phyloP scores from a whole-genome alignment of 805 yeast genomes.

The Wickerhamiella allomyrinae region DNA sequence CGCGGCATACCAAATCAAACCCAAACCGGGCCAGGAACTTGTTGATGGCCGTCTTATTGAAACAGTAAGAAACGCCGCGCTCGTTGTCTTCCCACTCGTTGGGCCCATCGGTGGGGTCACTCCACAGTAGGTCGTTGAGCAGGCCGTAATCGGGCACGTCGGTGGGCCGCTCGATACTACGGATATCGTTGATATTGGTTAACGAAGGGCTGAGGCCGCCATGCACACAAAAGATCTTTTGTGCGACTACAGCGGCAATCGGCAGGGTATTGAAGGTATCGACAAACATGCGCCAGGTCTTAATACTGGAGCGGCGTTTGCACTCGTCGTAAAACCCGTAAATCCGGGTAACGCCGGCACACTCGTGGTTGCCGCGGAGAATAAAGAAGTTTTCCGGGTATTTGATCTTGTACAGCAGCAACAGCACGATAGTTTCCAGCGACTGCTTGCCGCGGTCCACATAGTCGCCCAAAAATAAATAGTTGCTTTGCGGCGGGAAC shows the following conservation, averaged over 20 bases:
- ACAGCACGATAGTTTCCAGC: constrained; percentile 73
- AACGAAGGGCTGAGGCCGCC: constrained; percentile 72
- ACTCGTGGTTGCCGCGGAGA: constrained; percentile 91
- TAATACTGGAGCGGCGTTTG: constrained; percentile 80
- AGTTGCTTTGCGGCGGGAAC: constrained; percentile 88
- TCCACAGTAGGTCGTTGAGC: constrained; percentile 65
- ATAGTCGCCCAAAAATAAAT: constrained; percentile 86
- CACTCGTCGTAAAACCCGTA: constrained; percentile 98
- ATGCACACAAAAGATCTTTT: constrained; percentile 84
- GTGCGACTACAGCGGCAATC: constrained; percentile 88
- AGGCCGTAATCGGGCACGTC: constrained; percentile 78
- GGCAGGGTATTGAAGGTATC: constrained; percentile 95
- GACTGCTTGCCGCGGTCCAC: constrained; percentile 97
- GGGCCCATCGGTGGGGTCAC: constrained; percentile 70
- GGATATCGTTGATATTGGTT: constrained; percentile 58
- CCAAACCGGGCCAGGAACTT: constrained; percentile 61
- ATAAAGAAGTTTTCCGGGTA: constrained; percentile 93
- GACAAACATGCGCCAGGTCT: constrained; percentile 85
- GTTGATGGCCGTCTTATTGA: constrained; percentile 64
- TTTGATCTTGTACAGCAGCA: constrained; percentile 86
- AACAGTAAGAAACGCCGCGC: constrained; percentile 71
- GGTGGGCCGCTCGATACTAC: constrained; percentile 64
- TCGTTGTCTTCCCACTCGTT: constrained; percentile 85
- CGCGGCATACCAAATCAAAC: constrained; percentile 69
- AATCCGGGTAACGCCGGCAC: constrained; percentile 91